These are phyloP conservation scores for Fusarium multiceps DNA, from an alignment of 2,329 filamentous ascomycete species.

Conservation along the genomic window DNA sequence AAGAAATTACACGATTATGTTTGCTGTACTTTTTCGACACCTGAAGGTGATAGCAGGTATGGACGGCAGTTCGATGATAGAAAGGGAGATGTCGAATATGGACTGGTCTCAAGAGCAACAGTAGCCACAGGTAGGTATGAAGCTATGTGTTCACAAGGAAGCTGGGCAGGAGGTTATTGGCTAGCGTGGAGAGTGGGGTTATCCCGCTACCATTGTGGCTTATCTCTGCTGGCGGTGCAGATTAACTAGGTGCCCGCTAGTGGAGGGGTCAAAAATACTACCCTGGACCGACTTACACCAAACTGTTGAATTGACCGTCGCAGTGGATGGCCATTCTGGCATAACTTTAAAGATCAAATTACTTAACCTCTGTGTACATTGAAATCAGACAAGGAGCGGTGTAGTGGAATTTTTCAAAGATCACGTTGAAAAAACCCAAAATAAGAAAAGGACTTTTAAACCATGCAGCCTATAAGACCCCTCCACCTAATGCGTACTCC, in stretches of 20 bases:
- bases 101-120: background rate
- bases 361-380: background rate
- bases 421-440: background rate
- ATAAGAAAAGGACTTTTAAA: background rate
- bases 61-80: background rate
- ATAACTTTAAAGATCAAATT: too few relatives aligned
- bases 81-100: background rate
- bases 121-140: constrained; percentile 8
- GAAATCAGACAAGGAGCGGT: background rate
- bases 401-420: background rate
- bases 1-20: background rate
- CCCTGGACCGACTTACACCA: background rate
- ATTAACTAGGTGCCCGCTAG: background rate
- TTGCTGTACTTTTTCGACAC: background rate
- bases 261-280: constrained; percentile 2
- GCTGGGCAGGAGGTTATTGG: constrained; percentile 6
- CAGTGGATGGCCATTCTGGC: background rate
- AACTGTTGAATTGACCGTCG: background rate
- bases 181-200: background rate
- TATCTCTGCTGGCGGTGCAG: background rate
- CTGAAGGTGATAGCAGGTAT: background rate
- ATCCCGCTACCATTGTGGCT: background rate
- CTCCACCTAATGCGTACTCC: background rate
- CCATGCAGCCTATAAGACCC: background rate
- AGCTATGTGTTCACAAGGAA: constrained; percentile 32